Conservation (phyloP, 139 green algal species). For the Auxenochlorella pyrenoidosa region DNA sequence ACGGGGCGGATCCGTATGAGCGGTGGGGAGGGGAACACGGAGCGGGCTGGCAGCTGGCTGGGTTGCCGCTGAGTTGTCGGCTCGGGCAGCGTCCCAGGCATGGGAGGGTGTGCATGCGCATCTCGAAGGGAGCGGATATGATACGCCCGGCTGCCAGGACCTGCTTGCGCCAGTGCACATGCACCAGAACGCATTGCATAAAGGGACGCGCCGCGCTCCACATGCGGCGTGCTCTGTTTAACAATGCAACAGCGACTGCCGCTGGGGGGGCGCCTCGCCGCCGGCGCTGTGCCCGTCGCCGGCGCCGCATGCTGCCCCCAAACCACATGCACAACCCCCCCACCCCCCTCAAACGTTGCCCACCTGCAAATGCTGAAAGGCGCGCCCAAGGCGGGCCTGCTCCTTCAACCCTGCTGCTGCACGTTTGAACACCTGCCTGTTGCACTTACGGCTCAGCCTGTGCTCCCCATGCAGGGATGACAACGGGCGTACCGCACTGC, state of each 20-base stretch:
- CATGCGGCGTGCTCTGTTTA: constrained; percentile 33
- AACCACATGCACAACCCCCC: background rate
- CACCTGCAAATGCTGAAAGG: background rate
- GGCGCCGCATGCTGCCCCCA: background rate
- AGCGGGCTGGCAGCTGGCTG: too few relatives aligned
- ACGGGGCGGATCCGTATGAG: constrained; percentile 49
- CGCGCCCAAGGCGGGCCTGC: too few relatives aligned
- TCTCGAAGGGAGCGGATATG: too few relatives aligned
- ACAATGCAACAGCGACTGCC: constrained; percentile 14
- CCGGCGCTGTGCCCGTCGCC: background rate
- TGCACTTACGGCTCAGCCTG: too few relatives aligned
- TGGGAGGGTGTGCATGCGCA: too few relatives aligned
- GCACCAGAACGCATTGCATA: constrained; percentile 1
- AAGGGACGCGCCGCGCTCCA: constrained; percentile 20
- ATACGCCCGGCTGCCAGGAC: too few relatives aligned
- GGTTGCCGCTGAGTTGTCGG: too few relatives aligned
- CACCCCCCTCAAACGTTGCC: background rate
- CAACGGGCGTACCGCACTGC: constrained; percentile 74
- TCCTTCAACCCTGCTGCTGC: background rate
- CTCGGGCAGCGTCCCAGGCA: too few relatives aligned
- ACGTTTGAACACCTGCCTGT: too few relatives aligned
- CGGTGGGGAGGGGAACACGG: constrained; percentile 21
- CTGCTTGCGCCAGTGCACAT: background rate
- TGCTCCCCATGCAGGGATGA: too few relatives aligned
- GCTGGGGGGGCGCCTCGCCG: background rate